Evolutionary conservation across 495 filamentous ascomycete genomes (phyloP), one percentile per base, ranked within the genome.

Genomic region (Recurvomyces mirabilis): DNA sequence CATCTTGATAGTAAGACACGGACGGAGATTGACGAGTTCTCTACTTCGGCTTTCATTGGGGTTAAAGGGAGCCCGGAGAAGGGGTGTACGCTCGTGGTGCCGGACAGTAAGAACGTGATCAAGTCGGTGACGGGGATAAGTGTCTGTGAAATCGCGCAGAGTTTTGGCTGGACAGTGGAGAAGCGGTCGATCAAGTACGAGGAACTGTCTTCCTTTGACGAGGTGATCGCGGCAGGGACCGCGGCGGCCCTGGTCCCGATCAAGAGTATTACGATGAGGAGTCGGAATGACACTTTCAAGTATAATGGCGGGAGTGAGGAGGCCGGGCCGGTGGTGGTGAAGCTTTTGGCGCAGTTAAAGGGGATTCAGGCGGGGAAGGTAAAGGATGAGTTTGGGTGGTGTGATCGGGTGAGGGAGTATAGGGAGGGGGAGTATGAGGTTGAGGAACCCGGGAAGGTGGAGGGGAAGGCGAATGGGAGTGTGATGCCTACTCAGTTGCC

Each of bases 231-330:
- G 3, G 87, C 85, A 1, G 91, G 91, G 0, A 98, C 91, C 0
- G 91, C 91, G 4, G 91, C 89, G 0, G 84, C 86, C 1, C 67
- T 98, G 32, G 87, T 95, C 9, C 91, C 91, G 1, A 85, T 98
- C 57, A 78, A 78, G 40, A 87, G 81, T 38, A 93, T 98, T 51
- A 84, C 82, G 1, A 78, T 82, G 58, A 72, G 70, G 50, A 74
- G 72, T 3, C 70, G 56, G 9, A 61, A 65, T n/a, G 81, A 88
- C 48, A 82, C 72, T 19, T 76, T 89, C 50, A 36, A 34, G 24
- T 66, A 63, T 39, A 46, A 55, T 25, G 52, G 54, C 15, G 61
- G 52, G 13, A n/a, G n/a, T n/a, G 76, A 78, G 34, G 75, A 89
- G 38, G 72, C 77, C 1, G 88, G 87, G 1, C 74, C 78, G 44